Evolutionary conservation across 176 grass and related monocot species (phyloP).

Genomic region (Carex littledalei): DNA sequence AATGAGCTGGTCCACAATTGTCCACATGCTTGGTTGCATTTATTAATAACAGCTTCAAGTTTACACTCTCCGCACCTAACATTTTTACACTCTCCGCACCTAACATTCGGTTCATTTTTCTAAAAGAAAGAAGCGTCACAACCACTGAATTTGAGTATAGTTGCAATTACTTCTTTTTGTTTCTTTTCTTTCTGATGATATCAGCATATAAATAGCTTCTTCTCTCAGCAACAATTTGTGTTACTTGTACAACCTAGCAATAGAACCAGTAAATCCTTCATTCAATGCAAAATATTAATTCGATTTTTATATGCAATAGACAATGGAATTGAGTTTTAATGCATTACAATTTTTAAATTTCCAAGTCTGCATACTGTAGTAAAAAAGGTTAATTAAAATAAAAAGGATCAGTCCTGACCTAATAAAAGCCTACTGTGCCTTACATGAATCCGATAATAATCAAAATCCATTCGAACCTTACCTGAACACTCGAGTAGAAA

Average conservation of each 20-base stretch:
- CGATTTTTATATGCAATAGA: background rate
- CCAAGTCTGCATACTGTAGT: background rate
- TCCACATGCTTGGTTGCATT: background rate
- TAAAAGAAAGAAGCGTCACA: background rate
- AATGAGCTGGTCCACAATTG: background rate
- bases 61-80: conserved; percentile 12
- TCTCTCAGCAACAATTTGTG: background rate
- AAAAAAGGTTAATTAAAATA: background rate
- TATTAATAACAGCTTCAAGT: background rate
- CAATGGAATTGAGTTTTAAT: background rate
- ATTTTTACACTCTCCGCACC: conserved; percentile 1
- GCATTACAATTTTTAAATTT: background rate
- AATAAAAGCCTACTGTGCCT: background rate
- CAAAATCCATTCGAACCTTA: background rate
- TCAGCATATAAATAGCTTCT: background rate
- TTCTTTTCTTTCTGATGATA: background rate
- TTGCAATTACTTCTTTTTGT: background rate
- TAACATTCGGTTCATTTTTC: background rate
- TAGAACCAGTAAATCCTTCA: background rate
- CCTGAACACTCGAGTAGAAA: conserved; percentile 9
- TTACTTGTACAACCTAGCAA: background rate
- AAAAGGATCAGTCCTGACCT: background rate
- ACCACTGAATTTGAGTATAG: background rate
- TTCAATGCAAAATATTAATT: background rate
- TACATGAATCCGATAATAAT: background rate